phyloP scores from a whole-genome alignment of 441 rosid genomes.

The Eutrema salsugineum region DNA sequence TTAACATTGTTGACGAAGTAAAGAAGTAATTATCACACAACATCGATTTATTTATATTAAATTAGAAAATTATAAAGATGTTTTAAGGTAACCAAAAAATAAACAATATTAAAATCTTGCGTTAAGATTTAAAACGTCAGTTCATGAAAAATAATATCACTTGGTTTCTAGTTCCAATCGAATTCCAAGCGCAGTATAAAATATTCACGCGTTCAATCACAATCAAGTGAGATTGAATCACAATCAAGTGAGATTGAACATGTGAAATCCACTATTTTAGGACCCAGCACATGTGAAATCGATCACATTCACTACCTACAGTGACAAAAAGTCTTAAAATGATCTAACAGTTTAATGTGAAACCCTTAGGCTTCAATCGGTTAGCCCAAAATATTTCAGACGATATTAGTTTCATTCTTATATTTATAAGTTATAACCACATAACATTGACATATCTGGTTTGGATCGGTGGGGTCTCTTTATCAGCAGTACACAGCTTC shows the following conservation, averaged over 20 bases:
- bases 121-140: background rate
- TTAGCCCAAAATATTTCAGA: conserved; percentile 6
- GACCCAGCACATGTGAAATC: conserved; percentile 5
- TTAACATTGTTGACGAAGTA: background rate
- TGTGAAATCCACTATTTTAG: conserved; percentile 15
- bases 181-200: background rate
- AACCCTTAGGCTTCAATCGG: conserved; percentile 13
- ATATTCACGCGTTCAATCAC: background rate
- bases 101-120: too few relatives aligned
- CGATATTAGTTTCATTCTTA: background rate
- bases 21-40: too few relatives aligned
- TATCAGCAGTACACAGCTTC: background rate
- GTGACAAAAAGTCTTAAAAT: background rate
- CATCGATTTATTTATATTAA: too few relatives aligned
- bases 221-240: background rate
- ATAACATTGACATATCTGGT: background rate
- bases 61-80: too few relatives aligned
- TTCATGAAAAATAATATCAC: background rate
- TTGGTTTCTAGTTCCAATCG: background rate
- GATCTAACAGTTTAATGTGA: conserved; percentile 24
- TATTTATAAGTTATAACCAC: conserved; percentile 1
- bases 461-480: background rate
- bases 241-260: conserved; percentile 4
- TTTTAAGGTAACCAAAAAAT: too few relatives aligned
- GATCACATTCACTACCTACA: conserved; percentile 1